Evolutionary conservation across 2,329 filamentous ascomycete species (phyloP).

Genomic region (Xylogone sp.): DNA sequence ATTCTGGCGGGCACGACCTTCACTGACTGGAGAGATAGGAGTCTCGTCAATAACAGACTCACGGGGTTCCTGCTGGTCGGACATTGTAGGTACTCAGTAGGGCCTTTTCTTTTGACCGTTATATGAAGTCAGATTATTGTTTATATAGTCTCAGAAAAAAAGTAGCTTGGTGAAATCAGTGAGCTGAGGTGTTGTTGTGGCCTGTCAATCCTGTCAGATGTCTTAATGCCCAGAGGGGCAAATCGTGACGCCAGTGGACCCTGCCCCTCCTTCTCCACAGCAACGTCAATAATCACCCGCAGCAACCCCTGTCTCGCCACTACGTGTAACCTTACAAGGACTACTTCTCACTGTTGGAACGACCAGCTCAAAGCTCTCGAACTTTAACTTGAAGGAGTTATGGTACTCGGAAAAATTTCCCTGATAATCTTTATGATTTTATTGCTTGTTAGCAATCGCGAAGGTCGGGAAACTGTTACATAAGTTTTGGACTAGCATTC

Average conservation of each 20-base stretch:
- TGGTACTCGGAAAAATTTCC: too few species aligned
- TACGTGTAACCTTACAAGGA: too few species aligned
- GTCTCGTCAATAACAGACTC: slow-evolving; percentile 30
- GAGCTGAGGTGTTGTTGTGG: neutral
- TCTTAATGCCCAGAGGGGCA: neutral
- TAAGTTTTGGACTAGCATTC: too few species aligned
- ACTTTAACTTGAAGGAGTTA: too few species aligned
- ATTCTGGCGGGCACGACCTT: slow-evolving; percentile 52
- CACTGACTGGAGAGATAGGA: slow-evolving; percentile 52
- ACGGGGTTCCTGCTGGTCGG: neutral
- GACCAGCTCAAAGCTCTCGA: too few species aligned
- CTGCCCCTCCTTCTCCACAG: neutral
- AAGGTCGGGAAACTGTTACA: too few species aligned
- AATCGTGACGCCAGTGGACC: neutral
- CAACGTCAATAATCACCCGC: too few species aligned
- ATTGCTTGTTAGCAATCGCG: too few species aligned
- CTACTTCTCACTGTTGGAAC: too few species aligned
- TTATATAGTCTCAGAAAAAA: neutral
- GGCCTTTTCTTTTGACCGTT: neutral
- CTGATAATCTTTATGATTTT: too few species aligned
- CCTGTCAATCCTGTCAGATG: neutral
- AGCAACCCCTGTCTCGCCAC: too few species aligned
- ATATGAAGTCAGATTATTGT: too few species aligned
- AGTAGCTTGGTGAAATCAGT: neutral
- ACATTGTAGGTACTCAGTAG: neutral